These are phyloP conservation scores for Colletotrichum paranaense DNA, from an alignment of 2,329 filamentous ascomycete species.

Conservation along the genomic window DNA sequence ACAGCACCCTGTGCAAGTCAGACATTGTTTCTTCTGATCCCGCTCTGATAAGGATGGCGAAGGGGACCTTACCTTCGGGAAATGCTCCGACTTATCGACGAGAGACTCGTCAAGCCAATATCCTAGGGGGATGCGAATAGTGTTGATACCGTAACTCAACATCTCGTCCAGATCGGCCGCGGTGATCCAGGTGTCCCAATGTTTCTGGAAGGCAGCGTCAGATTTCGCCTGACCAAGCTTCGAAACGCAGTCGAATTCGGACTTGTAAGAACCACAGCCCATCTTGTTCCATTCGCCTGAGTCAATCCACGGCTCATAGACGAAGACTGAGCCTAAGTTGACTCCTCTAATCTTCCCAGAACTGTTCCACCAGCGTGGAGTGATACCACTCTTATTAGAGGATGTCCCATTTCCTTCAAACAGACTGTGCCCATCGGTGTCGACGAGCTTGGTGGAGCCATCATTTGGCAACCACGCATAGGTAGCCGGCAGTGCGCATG, in stretches of 20 bases:
- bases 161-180: conserved; percentile 61
- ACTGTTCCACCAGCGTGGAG: conserved; percentile 22
- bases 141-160: conserved; percentile 61
- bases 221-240: conserved; percentile 57
- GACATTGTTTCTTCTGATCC: fast-evolving
- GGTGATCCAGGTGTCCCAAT: conserved; percentile 64
- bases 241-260: conserved; percentile 66
- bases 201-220: conserved; percentile 58
- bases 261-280: conserved; percentile 55
- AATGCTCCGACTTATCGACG: conserved; percentile 61
- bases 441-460: too few relatives aligned
- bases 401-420: too few relatives aligned
- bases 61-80: conserved; percentile 47
- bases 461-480: too few relatives aligned
- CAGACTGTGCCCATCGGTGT: too few relatives aligned
- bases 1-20: conserved; percentile 50
- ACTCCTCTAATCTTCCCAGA: conserved; percentile 62
- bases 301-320: conserved; percentile 66
- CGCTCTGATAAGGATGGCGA: too few relatives aligned
- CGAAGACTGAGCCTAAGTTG: conserved; percentile 63
- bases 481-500: too few relatives aligned
- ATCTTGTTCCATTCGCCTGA: conserved; percentile 58
- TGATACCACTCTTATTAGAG: too few relatives aligned
- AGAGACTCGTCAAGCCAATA: conserved; percentile 66
- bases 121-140: conserved; percentile 64